phyloP scores from a whole-genome alignment of 352 stramenopile genomes.

The Pythium grandisporangium region DNA sequence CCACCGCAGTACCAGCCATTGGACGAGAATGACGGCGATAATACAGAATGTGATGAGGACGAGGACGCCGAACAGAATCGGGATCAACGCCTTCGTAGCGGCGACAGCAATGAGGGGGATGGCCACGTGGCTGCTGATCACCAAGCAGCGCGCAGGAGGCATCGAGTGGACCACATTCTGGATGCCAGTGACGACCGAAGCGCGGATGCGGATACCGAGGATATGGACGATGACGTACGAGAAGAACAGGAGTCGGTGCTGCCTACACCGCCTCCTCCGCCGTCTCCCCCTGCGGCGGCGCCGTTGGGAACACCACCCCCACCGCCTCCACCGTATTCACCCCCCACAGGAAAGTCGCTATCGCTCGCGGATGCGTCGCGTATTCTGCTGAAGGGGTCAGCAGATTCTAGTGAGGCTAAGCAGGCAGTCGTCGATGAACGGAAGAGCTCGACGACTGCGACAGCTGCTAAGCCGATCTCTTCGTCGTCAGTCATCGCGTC shows the following conservation, averaged over 20 bases:
- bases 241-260: conserved; percentile 12
- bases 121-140: too few species aligned
- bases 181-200: conserved; percentile 10
- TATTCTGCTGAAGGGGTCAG: too few species aligned
- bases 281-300: conserved; percentile 27
- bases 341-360: too few species aligned
- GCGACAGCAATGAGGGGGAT: too few species aligned
- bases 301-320: conserved; percentile 11
- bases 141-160: conserved; percentile 11
- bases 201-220: conserved; percentile 12
- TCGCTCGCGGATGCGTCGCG: too few species aligned
- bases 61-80: conserved; percentile 34
- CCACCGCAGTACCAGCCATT: conserved; percentile 59
- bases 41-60: conserved; percentile 28
- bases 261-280: conserved; percentile 20
- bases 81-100: too few species aligned
- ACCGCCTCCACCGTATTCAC: conserved; percentile 37
- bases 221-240: conserved; percentile 6
- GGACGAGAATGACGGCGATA: conserved; percentile 42
- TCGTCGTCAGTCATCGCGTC: conserved; percentile 58
- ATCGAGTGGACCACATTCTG: conserved; percentile 4
- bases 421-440: too few species aligned
- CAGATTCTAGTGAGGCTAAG: too few species aligned
- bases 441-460: too few species aligned
- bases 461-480: too few species aligned